Base-by-base conservation (phyloP, 352 stramenopile genomes). In the Phytopythium ostracodes region DNA sequence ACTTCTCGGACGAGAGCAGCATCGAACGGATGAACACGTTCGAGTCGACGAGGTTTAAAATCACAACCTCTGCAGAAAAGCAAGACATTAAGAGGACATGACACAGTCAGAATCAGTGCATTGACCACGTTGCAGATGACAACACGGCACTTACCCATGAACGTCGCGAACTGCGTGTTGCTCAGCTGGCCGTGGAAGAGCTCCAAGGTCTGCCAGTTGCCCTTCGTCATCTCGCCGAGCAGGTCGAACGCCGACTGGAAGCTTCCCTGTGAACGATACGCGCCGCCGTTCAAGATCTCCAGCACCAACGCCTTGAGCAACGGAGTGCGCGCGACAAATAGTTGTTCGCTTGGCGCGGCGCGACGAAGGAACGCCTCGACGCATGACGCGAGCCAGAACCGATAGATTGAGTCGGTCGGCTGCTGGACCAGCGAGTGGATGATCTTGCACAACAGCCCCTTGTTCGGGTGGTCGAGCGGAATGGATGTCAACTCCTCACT, bases 11-110 rank as follows among this genome's bases (percentile, higher is more conserved):
- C 15, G 86, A 94, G 12, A 96, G 62, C 11, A 97, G 68, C 73
- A 98, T 91, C 36, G 93, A 97, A 18, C 95, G 88, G 52, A 99
- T 88, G 63, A 99, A 99, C 46, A 99, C 96, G 64, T 99, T 99
- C 36, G 91, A 98, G 71, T 98, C 95, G 25, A 99, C 91, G 15
- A 99, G 72, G 71, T 98, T 98, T 27, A 90, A 74, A 52, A 97
- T 89, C 55, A 98, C 89, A 43, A 98, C 88, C 73, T 92, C 86
- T 94, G 70, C 38, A 70, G 64, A 46, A 18, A 60, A 50, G n/a
- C 55, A 67, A 2, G 20, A 47, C 27, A 61, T 29, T 11, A 68
- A 15, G 51, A 42, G 49, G 63, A 22, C 53, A 9, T 2, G 22
- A 59, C 43, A 15, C 27, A 31, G 51, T 73, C 20, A 29, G 25